Evolutionary conservation across 177 flowering plant genomes (phyloP), one percentile per base, ranked within the genome.

Genomic region (Telopea speciosissima): DNA sequence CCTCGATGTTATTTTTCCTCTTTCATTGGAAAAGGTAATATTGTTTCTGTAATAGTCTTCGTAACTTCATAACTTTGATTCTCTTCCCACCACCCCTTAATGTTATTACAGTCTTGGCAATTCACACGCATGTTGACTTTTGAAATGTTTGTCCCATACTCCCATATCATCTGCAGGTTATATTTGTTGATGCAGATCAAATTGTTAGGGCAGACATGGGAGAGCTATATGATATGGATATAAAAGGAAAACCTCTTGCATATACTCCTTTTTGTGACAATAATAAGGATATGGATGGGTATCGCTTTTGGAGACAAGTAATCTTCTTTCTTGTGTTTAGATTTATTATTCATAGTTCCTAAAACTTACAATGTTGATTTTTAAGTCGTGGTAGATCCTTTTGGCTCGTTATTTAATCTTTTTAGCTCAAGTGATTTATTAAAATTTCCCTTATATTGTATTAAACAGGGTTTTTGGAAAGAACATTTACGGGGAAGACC

Each of bases 171-270:
- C 16, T 85, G 86, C 88, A 95, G 99, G 99, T 95, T 77, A 95
- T 95, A 80, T 95, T 95, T 83, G 99, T 95, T 31, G 99, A 95
- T 82, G 99, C 99, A 23, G 99, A 95, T 82, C 99, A 95, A 71
- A 75, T 93, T 79, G 91, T 95, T 63, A 81, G 99, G 75, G 82
- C 99, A 45, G 97, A 93, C 78, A 91, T 95, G 96, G 98, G 98
- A 74, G 98, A 95, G 77, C 93, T 95, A 28, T 95, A 95, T 82
- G 98, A 95, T 85, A 93, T 93, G 99, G 87, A 95, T 81, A 76
- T 93, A 26, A 90, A 81, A 82, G 98, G 99, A 79, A 84, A 84
- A 74, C 96, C 98, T 67, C 91, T 89, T 73, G 99, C 96, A 21
- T 95, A 95, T 80, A 95, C 99, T 68, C 99, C 99, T 16, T 95